Base-by-base conservation (phyloP, 2,329 filamentous ascomycete genomes). In the Ceratocystis huliohia region DNA sequence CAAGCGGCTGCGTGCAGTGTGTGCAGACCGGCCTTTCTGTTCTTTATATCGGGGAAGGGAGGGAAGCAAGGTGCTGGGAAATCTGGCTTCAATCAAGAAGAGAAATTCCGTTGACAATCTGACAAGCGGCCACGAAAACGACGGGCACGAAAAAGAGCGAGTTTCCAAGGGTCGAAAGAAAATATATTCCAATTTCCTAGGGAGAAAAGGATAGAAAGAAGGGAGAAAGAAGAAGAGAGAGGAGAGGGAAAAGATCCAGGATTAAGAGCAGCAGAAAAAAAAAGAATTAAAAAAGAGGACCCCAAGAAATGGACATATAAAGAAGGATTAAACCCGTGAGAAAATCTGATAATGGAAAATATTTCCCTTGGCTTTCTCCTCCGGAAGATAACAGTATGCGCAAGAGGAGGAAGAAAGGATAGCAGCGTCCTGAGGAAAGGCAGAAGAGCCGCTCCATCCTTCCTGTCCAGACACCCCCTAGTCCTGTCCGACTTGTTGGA, bases 291-390 rank as follows among this genome's bases (percentile, higher is more conserved):
- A 63, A 56, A 57, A 62, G 65, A 68, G 22, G 46, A 68, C 33
- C 37, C 48, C 28, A 44, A 53, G 33, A 53, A 41, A 37, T 59
- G 20, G 41, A 48, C 22, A 61, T 15, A 45, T 17, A 61, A 53
- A 53, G 64, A 64, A 68, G 64, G 63, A 63, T 53, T 65, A 57
- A 56, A 65, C 44, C 53, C 59, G 56, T 33, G 53, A 61, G 56
- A 57, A 66, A 61, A 65, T 61, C 61, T 62, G 61, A 66, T 57
- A 64, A 66, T 57, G 33, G 56, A 56, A 67, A 61, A 64, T 20
- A 3, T 20, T 48, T 22, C 17, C n/a, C 17, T 48, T 48, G 46
- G 46, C 37, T 41, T 3, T 41, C 37, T 41, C 37, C 37, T 41
- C 37, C 13, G 3, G 3, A 41, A 41, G 37, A 41, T 41, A 41